phyloP scores from a whole-genome alignment of 805 yeast species.

The Wickerhamomyces tratensis region DNA sequence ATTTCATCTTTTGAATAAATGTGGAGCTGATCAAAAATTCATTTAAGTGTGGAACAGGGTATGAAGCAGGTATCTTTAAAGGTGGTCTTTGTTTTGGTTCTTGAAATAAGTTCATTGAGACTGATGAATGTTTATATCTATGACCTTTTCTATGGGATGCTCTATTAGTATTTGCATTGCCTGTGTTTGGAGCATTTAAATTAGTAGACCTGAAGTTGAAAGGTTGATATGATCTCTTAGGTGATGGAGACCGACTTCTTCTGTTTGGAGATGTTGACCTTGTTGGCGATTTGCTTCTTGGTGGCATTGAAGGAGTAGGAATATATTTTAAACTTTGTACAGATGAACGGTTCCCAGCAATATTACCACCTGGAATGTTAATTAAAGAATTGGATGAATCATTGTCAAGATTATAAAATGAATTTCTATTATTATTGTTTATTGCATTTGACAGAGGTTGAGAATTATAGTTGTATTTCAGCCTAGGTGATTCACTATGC shows the following conservation, averaged over 20 bases:
- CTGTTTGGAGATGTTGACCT: slow-evolving; percentile 21
- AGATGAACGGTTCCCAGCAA: slow-evolving; percentile 19
- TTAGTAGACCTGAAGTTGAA: slow-evolving; percentile 58
- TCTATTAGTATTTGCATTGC: slow-evolving; percentile 25
- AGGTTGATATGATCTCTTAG: slow-evolving; percentile 29
- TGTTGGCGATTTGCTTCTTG: slow-evolving; percentile 17
- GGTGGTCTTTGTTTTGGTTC: slow-evolving; percentile 78
- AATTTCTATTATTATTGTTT: not conserved
- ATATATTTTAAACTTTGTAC: slow-evolving; percentile 14
- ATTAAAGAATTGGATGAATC: slow-evolving; percentile 13
- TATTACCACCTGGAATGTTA: slow-evolving; percentile 18
- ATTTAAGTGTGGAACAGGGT: slow-evolving; percentile 33
- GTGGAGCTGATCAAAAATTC: slow-evolving; percentile 59
- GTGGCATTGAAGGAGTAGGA: slow-evolving; percentile 16
- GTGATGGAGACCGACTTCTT: slow-evolving; percentile 16
- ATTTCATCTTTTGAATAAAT: slow-evolving; percentile 43
- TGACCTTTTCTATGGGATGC: slow-evolving; percentile 87
- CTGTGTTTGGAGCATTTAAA: slow-evolving; percentile 13
- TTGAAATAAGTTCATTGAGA: slow-evolving; percentile 90
- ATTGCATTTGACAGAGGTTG: not conserved
- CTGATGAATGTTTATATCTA: slow-evolving; percentile 91
- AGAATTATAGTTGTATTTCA: too few relatives aligned
- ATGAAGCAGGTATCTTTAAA: slow-evolving; percentile 62
- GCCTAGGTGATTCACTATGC: not conserved
- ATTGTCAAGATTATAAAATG: slow-evolving; percentile 3